These are phyloP conservation scores for Pichia sp. DNA, from an alignment of 1,139 yeast species.

Conservation along the genomic window DNA sequence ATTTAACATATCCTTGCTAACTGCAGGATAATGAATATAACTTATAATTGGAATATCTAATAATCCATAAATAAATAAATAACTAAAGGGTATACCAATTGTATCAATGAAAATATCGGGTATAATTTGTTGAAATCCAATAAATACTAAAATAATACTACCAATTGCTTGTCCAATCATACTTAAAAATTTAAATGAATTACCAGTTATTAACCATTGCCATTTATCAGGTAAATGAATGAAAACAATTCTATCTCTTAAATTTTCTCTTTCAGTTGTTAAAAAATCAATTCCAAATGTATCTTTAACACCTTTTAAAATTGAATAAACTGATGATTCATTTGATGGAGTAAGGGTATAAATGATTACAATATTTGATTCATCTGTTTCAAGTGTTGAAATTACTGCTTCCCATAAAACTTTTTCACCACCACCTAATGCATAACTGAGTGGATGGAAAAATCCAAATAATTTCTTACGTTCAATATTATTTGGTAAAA, in stretches of 20 bases:
- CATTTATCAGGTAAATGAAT: constrained; percentile 50
- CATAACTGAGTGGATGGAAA: constrained; percentile 93
- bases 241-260: constrained; percentile 53
- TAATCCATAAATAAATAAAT: constrained; percentile 51
- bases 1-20: constrained; percentile 77
- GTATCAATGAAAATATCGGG: constrained; percentile 96
- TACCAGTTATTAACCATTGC: constrained; percentile 60
- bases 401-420: constrained; percentile 93
- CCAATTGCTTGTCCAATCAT: constrained; percentile 86
- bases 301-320: constrained; percentile 50
- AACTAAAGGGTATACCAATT: constrained; percentile 86
- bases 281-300: constrained; percentile 55
- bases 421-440: constrained; percentile 98
- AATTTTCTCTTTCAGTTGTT: constrained; percentile 30
- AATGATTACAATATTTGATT: constrained; percentile 55
- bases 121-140: constrained; percentile 60
- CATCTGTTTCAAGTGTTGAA: constrained; percentile 51
- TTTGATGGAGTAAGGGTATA: constrained; percentile 51
- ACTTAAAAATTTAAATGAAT: constrained; percentile 74
- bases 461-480: constrained; percentile 62
- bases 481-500: constrained; percentile 35
- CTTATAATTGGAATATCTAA: constrained; percentile 71
- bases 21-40: constrained; percentile 90
- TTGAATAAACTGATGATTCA: constrained; percentile 42
- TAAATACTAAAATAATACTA: constrained; percentile 57